Evolutionary conservation across 2,329 filamentous ascomycete species (phyloP), one percentile per base, ranked within the genome.

Genomic region (Aphanocladium album): DNA sequence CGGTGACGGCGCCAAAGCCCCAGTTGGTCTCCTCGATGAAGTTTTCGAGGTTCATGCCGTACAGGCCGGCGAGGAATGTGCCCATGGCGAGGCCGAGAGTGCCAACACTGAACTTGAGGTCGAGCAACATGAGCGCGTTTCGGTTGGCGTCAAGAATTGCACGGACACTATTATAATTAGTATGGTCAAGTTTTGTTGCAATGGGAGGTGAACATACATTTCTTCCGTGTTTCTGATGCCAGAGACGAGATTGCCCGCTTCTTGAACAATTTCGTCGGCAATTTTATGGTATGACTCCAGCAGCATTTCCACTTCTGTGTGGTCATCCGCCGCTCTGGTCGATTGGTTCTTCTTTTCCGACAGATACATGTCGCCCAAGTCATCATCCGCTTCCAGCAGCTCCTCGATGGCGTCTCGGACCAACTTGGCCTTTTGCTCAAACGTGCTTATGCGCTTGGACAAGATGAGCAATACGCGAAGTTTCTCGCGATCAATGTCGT

Each of bases 1-100:
- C 80, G 2, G 89, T 91, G 62, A 99, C 87, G 58, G 84, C 84
- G 51, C 82, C 82, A 73, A 99, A 98, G 12, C 93, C 95, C 74
- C 91, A 84, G 74, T 91, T 85, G 1, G 90, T 93, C 72, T 98
- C 93, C 78, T 99, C 95, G 68, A 98, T 91, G 74, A 97, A 98
- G 76, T 98, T 98, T 72, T 97, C 96, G 65, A 99, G 80, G 78
- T 99, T 99, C 93, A 98, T 98, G 68, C 95, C 95, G 81, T 98
- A 99, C n/a, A 99, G 86, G n/a, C 93, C 93, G 9, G 95, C 96
- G 68, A 97, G 83, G 71, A 98, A 96, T 54, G 95, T 97, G 60
- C 95, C 95, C 71, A 93, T 91, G 59, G 91, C 93, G 52, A 98
- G 86, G n/a, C 93, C 92, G 5, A 99, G 84, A 1, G 95, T 98